phyloP scores from a whole-genome alignment of 345 rosid species.

The Triadica sebifera region DNA sequence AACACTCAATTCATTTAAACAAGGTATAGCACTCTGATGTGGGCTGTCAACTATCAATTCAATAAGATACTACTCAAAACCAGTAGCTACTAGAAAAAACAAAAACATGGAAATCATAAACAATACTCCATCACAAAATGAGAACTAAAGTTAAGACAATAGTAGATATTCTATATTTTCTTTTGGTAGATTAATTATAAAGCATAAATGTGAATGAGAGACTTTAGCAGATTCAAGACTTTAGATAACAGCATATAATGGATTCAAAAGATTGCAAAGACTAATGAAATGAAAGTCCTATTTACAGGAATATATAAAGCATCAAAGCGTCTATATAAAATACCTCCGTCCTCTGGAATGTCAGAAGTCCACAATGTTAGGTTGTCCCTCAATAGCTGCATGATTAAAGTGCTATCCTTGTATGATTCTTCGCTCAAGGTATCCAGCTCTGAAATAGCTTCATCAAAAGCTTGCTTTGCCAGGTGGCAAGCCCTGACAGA shows the following conservation, averaged over 20 bases:
- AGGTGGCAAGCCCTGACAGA: slow-evolving; percentile 33
- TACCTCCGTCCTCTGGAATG: slow-evolving; percentile 36
- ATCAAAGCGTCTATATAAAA: not conserved
- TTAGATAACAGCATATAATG: not conserved
- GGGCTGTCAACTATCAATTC: too few relatives aligned
- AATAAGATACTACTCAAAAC: not conserved
- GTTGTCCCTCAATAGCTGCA: slow-evolving; percentile 37
- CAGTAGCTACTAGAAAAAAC: too few relatives aligned
- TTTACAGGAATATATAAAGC: not conserved
- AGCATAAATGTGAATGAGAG: not conserved
- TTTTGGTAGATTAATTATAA: not conserved
- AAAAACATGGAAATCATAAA: not conserved
- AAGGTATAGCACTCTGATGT: too few relatives aligned
- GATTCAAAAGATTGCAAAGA: not conserved
- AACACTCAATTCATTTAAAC: too few relatives aligned
- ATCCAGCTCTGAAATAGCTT: slow-evolving; percentile 35
- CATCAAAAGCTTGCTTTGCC: slow-evolving; percentile 36
- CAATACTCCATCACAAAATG: not conserved
- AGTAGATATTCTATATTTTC: not conserved
- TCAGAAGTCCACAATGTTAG: slow-evolving; percentile 36
- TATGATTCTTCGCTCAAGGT: slow-evolving; percentile 33
- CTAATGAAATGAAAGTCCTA: not conserved
- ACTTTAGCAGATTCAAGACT: not conserved
- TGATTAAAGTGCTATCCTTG: slow-evolving; percentile 35
- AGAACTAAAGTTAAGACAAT: not conserved